Evolutionary conservation across 768 basidiomycete genomes (phyloP).

Genomic region (Lentinula guzmanii): DNA sequence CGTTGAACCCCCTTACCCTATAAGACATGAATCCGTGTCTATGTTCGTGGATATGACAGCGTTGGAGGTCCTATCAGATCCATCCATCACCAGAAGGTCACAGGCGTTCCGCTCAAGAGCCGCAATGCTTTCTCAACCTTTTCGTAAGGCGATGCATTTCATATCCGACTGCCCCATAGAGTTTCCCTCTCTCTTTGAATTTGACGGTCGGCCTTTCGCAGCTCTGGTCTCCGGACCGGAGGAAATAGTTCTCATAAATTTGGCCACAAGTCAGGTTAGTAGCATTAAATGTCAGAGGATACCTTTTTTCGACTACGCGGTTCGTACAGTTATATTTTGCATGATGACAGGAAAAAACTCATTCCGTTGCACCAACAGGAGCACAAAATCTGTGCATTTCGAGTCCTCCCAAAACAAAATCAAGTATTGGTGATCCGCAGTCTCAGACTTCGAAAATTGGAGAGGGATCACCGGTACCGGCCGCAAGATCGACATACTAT

Average conservation of each 20-base stretch:
- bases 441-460: slow-evolving; percentile 14
- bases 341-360: not conserved
- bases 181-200: slow-evolving; percentile 33
- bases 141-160: slow-evolving; percentile 31
- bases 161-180: slow-evolving; percentile 32
- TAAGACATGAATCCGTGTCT: slow-evolving; percentile 41
- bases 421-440: slow-evolving; percentile 48
- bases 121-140: slow-evolving; percentile 28
- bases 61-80: slow-evolving; percentile 40
- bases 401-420: slow-evolving; percentile 44
- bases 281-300: slow-evolving; percentile 34
- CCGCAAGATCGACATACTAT: slow-evolving; percentile 3
- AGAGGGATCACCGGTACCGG: not conserved
- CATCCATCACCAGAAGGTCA: slow-evolving; percentile 30
- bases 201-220: slow-evolving; percentile 34
- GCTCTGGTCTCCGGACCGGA: slow-evolving; percentile 36
- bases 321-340: not conserved
- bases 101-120: slow-evolving; percentile 30
- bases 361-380: slow-evolving; percentile 21
- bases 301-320: slow-evolving; percentile 13
- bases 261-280: slow-evolving; percentile 26
- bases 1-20: slow-evolving; percentile 36
- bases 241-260: slow-evolving; percentile 36
- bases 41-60: slow-evolving; percentile 28
- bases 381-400: slow-evolving; percentile 45